These are phyloP conservation scores for Botrytis porri DNA, from an alignment of 2,329 filamentous ascomycete species.

Conservation along the genomic window DNA sequence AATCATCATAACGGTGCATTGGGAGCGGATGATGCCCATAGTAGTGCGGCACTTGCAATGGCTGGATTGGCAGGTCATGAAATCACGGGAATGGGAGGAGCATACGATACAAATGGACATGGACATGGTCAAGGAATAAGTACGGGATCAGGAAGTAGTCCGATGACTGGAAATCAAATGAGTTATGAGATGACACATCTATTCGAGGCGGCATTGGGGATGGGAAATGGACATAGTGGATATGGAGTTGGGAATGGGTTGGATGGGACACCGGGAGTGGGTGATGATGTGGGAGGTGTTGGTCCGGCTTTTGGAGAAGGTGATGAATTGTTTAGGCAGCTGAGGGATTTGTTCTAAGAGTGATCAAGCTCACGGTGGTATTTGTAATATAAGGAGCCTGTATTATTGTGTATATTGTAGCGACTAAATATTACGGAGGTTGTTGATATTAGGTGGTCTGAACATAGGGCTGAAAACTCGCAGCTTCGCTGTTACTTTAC, in stretches of 20 bases:
- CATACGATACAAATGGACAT: constrained; percentile 17
- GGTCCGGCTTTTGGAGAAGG: constrained; percentile 37
- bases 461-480: not conserved
- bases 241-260: constrained; percentile 22
- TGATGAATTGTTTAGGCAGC: constrained; percentile 38
- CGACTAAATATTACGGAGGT: not conserved
- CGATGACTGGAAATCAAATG: constrained; percentile 39
- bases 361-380: not conserved
- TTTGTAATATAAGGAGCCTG: not conserved
- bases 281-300: constrained; percentile 16
- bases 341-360: constrained; percentile 37
- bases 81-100: constrained; percentile 30
- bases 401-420: not conserved
- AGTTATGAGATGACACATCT: constrained; percentile 40
- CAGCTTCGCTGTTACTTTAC: not conserved
- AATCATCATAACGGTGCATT: not conserved
- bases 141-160: constrained; percentile 25
- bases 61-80: constrained; percentile 48
- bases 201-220: constrained; percentile 38
- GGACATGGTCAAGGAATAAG: constrained; percentile 10
- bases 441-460: not conserved
- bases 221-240: constrained; percentile 26
- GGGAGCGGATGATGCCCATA: constrained; percentile 48
- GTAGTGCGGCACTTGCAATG: constrained; percentile 53
- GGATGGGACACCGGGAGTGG: constrained; percentile 22